Base-by-base conservation (phyloP, 768 basidiomycete genomes). In the Russula sp. region DNA sequence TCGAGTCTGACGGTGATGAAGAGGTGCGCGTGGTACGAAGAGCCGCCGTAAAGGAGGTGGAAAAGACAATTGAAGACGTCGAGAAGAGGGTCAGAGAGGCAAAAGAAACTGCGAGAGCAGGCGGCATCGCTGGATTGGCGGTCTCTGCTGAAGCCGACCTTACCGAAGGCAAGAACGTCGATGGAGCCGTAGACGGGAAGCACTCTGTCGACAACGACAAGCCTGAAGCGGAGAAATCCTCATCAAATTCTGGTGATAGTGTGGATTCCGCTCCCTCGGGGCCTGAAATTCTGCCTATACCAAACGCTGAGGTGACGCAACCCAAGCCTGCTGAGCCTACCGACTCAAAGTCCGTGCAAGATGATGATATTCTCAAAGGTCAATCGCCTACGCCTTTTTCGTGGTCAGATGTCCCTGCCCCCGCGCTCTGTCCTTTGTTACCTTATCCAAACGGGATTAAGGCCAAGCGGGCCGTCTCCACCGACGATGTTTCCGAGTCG, bases 1-100 rank as follows among this genome's bases (percentile, higher is more conserved):
- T 92, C 24, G 83, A 88, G 69, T 87, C 84, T 67, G 80, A 79
- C 67, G 89, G 89, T 0, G 79, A 84, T 55, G 73, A 74, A 66
- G 74, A 72, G 0, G 80, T 92, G 8, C 75, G 89, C 53, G 75
- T 76, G 34, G 73, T 69, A 64, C 74, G 90, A 57, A 78, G 83
- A 68, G 72, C 73, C 4, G 75, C 86, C 2, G 88, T 87, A 51
- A 76, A 78, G 67, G 72, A 70, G 52, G 82, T 92, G 20, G 90
- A 91, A 75, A 68, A 69, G 55, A 89, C 87, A 74, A 79, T 86
- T 22, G 79, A 75, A 62, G 74, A 77, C 44, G 67, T 89, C 24
- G 87, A 88, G 55, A 46, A 38, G 40, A 61, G 18, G 55, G n/a
- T 65, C 22, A 36, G 18, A 24, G 50, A 57, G 42, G 59, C 55